Evolutionary conservation across 2,329 filamentous ascomycete genomes (phyloP).

Genomic region (Volutella citrinella): DNA sequence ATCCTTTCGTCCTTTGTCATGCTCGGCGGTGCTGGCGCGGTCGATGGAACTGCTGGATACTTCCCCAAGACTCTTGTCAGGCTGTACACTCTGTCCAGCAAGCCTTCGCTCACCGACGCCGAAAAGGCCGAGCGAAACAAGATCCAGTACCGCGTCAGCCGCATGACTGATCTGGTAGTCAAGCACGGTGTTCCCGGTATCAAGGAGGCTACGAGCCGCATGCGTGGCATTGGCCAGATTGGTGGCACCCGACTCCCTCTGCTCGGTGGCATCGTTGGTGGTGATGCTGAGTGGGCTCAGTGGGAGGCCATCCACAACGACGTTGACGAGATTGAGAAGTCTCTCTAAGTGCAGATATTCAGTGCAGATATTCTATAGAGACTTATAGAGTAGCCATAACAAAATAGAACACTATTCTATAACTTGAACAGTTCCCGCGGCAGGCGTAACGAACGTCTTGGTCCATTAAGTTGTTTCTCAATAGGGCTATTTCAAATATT

Average conservation of each 20-base stretch:
- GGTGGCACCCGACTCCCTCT: constrained; percentile 60
- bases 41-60: constrained; percentile 60
- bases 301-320: constrained; percentile 45
- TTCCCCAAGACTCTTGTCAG: constrained; percentile 60
- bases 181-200: constrained; percentile 61
- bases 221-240: constrained; percentile 56
- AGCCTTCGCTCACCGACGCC: constrained; percentile 31
- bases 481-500: no score
- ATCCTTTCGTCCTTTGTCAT: constrained; percentile 60
- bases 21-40: constrained; percentile 57
- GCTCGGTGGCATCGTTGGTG: constrained; percentile 54
- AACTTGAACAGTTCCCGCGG: no score
- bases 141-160: constrained; percentile 59
- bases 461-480: no score
- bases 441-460: no score
- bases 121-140: constrained; percentile 48
- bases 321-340: constrained; percentile 42
- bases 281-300: constrained; percentile 54
- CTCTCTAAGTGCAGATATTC: constrained; percentile 19
- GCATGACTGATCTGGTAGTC: constrained; percentile 60
- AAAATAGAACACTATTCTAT: no score
- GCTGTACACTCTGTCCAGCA: constrained; percentile 47
- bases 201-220: constrained; percentile 59
- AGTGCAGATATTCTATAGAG: no score
- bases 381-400: no score